These are phyloP conservation scores for Colletotrichum tabaci DNA, from an alignment of 2,329 filamentous ascomycete genomes.

Conservation along the genomic window DNA sequence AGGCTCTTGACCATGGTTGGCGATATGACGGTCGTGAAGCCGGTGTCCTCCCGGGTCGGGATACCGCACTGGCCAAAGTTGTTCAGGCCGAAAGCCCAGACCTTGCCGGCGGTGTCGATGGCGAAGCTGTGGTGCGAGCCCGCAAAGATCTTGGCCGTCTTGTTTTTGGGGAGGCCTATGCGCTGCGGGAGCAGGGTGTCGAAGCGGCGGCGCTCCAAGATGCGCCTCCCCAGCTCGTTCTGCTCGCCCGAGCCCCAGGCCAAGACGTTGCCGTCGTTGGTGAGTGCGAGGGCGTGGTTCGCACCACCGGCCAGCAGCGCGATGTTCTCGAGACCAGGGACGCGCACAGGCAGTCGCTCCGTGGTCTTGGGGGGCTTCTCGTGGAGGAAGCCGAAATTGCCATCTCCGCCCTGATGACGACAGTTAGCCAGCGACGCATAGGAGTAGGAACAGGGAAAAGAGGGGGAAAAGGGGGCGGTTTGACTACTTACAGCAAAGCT, in stretches of 20 bases:
- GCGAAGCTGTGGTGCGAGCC: conserved; percentile 80
- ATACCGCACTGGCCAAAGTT: conserved; percentile 79
- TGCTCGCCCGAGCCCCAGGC: conserved; percentile 73
- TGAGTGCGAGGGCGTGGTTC: conserved; percentile 71
- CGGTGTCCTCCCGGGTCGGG: conserved; percentile 43
- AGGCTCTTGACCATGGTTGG: conserved; percentile 70
- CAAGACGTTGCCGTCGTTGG: conserved; percentile 65
- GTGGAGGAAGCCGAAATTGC: conserved; percentile 64
- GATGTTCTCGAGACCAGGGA: conserved; percentile 67
- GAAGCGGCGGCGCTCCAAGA: conserved; percentile 64
- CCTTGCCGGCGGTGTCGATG: conserved; percentile 73
- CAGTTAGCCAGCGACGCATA: not conserved
- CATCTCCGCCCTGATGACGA: conserved; percentile 53
- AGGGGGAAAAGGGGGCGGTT: no score
- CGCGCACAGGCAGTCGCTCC: conserved; percentile 57
- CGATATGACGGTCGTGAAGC: conserved; percentile 60
- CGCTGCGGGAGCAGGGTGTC: conserved; percentile 62
- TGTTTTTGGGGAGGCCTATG: conserved; percentile 47
- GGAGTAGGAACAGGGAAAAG: not conserved
- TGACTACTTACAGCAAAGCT: conserved; percentile 67
- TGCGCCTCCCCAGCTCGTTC: conserved; percentile 55
- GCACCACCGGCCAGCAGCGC: conserved; percentile 67
- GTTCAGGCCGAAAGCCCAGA: conserved; percentile 80
- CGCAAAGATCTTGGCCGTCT: conserved; percentile 59
- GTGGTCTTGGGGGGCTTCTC: conserved; percentile 56